Conservation (phyloP, 352 stramenopile species). For the Phytopythium boreale region DNA sequence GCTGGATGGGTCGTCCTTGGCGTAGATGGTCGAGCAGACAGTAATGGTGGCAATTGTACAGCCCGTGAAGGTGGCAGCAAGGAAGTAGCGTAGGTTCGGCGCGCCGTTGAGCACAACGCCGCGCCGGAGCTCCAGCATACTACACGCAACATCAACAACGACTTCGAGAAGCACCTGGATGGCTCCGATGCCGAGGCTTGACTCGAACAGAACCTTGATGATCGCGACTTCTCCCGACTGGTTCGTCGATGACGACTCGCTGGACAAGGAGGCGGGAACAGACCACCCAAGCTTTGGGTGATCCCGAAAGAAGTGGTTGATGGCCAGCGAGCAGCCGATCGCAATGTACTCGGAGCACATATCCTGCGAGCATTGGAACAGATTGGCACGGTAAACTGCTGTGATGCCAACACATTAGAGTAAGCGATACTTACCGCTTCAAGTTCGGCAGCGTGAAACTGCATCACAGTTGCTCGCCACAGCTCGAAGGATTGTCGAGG, state of each 20-base stretch:
- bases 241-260: background rate
- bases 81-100: conserved; percentile 8
- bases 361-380: conserved; percentile 4
- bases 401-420: background rate
- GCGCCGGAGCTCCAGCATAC: conserved; percentile 19
- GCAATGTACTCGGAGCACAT: conserved; percentile 44
- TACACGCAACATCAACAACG: conserved; percentile 20
- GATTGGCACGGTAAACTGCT: background rate
- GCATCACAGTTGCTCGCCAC: conserved; percentile 5
- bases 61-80: conserved; percentile 14
- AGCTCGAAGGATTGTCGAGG: background rate
- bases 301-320: conserved; percentile 19
- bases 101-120: conserved; percentile 16
- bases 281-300: conserved; percentile 20
- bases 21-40: conserved; percentile 1
- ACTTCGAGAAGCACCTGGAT: conserved; percentile 23
- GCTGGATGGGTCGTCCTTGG: background rate
- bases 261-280: background rate
- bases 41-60: conserved; percentile 6
- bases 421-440: conserved; percentile 4
- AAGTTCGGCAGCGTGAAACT: conserved; percentile 18
- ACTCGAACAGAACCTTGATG: background rate
- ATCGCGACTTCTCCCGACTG: background rate
- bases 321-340: conserved; percentile 25
- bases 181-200: background rate